Percentiles rank a stretch among this genome's conserved stretches.
Evolutionary conservation across 495 filamentous ascomycete genomes (phyloP).

Genomic region (Aspergillus bertholletiae): DNA sequence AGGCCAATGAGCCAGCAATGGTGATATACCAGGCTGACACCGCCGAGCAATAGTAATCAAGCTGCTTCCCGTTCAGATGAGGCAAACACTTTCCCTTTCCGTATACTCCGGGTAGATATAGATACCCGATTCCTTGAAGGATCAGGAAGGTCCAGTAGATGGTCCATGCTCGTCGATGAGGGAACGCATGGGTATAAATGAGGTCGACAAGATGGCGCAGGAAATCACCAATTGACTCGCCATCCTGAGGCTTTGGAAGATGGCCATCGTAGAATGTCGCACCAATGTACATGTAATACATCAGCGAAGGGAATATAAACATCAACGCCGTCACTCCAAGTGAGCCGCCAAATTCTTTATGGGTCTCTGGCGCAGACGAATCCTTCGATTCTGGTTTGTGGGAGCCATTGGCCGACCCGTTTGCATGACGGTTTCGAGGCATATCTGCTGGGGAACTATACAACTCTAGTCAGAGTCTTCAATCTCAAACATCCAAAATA

Average conservation of each 20-base stretch:
- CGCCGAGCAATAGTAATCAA: slow-evolving; percentile 86
- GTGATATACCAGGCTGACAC: slow-evolving; percentile 78
- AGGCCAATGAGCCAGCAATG: slow-evolving; percentile 55
- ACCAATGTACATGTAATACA: slow-evolving; percentile 99
- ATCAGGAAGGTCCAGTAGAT: slow-evolving; percentile 87
- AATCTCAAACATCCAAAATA: no score
- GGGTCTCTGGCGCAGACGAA: neutral
- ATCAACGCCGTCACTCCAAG: slow-evolving; percentile 71
- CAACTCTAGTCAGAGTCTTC: neutral
- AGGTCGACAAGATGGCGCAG: slow-evolving; percentile 58
- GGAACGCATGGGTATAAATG: slow-evolving; percentile 74
- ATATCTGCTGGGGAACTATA: neutral
- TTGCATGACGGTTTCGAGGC: neutral
- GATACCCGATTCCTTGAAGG: slow-evolving; percentile 70
- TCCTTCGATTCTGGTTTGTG: neutral
- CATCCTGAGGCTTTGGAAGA: slow-evolving; percentile 59
- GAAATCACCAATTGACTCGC: slow-evolving; percentile 63
- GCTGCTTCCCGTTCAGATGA: slow-evolving; percentile 69
- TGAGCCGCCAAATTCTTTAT: slow-evolving; percentile 86
- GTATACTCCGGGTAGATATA: slow-evolving; percentile 75
- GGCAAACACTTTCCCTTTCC: slow-evolving; percentile 76
- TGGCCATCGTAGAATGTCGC: slow-evolving; percentile 83
- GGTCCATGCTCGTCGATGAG: slow-evolving; percentile 66
- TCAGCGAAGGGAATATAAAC: slow-evolving; percentile 81
- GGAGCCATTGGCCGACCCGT: neutral